Evolutionary conservation across 78 protist genomes (phyloP).

Genomic region (Monosiga brevicollis): DNA sequence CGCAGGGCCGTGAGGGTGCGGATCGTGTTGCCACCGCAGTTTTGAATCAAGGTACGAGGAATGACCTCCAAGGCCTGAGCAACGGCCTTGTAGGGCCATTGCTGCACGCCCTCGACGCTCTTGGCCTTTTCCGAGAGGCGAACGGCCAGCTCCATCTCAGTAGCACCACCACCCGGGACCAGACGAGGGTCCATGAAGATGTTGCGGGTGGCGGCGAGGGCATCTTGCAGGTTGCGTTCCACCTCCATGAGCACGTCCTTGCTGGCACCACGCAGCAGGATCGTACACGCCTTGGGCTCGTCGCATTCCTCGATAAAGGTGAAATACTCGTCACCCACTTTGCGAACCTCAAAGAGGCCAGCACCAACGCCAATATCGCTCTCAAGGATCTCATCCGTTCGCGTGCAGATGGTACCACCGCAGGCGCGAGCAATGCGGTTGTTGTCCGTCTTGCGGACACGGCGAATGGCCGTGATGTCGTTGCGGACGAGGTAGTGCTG

Average conservation of each 20-base stretch:
- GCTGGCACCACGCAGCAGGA: constrained; percentile 95
- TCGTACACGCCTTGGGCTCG: constrained; percentile 97
- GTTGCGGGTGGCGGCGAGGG: constrained; percentile 95
- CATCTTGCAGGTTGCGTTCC: constrained; percentile 81
- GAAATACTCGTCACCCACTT: constrained; percentile 98
- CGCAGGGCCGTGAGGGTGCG: constrained; percentile 92
- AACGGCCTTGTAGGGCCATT: constrained; percentile 85
- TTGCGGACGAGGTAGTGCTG: constrained; percentile 84
- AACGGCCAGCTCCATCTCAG: constrained; percentile 87
- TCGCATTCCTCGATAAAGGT: constrained; percentile 92
- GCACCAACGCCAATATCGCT: constrained; percentile 89
- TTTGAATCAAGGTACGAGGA: constrained; percentile 94
- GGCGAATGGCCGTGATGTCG: constrained; percentile 90
- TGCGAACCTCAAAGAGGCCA: constrained; percentile 84
- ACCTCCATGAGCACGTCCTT: constrained; percentile 97
- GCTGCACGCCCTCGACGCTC: constrained; percentile 73
- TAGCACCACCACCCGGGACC: constrained; percentile 98
- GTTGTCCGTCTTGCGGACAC: constrained; percentile 97
- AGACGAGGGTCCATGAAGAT: constrained; percentile 83
- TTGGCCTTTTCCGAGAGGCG: constrained; percentile 64
- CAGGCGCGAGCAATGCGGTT: constrained; percentile 95
- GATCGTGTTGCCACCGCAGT: constrained; percentile 95
- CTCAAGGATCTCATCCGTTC: constrained; percentile 89
- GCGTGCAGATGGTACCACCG: constrained; percentile 95
- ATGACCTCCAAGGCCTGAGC: constrained; percentile 83